Evolutionary conservation across 495 filamentous ascomycete genomes (phyloP).

Genomic region (Rostrohypoxylon terebratum): DNA sequence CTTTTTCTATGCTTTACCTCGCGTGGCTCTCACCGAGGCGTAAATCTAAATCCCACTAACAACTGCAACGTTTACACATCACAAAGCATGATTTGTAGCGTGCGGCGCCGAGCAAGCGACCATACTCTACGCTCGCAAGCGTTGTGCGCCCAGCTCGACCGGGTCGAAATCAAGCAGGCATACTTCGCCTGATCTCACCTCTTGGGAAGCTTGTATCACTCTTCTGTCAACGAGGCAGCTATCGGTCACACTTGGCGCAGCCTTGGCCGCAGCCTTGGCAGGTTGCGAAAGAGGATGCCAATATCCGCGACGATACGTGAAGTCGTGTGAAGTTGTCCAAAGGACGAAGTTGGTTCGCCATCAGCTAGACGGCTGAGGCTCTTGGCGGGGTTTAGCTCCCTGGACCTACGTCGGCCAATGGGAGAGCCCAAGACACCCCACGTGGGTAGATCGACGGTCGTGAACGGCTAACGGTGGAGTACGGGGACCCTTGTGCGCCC

Average conservation of each 20-base stretch:
- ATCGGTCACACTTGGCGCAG: conserved; percentile 30
- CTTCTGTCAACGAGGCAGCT: conserved; percentile 32
- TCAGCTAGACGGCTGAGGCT: conserved; percentile 41
- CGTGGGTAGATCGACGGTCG: conserved; percentile 35
- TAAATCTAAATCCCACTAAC: neutral
- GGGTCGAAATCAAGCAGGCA: conserved; percentile 11
- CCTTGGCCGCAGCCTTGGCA: conserved; percentile 43
- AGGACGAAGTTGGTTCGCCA: conserved; percentile 31
- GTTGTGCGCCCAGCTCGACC: conserved; percentile 3
- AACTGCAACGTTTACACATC: conserved; percentile 14
- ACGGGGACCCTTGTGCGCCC: conserved; percentile 24
- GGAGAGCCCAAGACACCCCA: conserved; percentile 21
- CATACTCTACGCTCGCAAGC: conserved; percentile 5
- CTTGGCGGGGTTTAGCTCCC: conserved; percentile 32
- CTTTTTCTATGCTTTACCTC: conserved; percentile 3
- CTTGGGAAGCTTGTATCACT: conserved; percentile 30
- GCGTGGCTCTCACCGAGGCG: conserved; percentile 37
- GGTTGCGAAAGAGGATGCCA: conserved; percentile 26
- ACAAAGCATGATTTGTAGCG: conserved; percentile 28
- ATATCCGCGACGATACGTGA: conserved; percentile 39
- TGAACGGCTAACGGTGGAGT: conserved; percentile 34
- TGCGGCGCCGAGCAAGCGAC: conserved; percentile 21
- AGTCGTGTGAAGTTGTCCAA: conserved; percentile 16
- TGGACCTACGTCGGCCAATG: conserved; percentile 25
- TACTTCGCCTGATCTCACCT: conserved; percentile 16